These are phyloP conservation scores for Hibiscus syriacus DNA, from an alignment of 345 rosid species.

Conservation along the genomic window DNA sequence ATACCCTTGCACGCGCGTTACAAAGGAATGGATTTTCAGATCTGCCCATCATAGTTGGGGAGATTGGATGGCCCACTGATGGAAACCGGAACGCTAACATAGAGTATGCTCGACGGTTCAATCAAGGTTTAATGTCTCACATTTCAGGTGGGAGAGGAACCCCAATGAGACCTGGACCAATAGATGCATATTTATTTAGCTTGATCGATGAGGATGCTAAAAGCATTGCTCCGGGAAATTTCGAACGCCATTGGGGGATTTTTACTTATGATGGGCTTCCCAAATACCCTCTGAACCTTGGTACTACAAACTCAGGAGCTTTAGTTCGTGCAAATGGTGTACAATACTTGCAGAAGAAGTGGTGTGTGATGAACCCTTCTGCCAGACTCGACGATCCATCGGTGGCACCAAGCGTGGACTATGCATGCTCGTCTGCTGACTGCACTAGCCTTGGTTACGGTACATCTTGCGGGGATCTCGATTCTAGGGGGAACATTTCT, in stretches of 20 bases:
- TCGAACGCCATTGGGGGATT: conserved; percentile 87
- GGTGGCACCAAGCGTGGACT: conserved; percentile 62
- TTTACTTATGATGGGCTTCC: conserved; percentile 64
- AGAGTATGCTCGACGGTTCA: conserved; percentile 66
- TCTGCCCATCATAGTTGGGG: conserved; percentile 76
- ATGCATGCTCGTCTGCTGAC: conserved; percentile 70
- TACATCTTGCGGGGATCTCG: conserved; percentile 64
- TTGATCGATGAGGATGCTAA: conserved; percentile 83
- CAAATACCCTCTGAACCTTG: conserved; percentile 71
- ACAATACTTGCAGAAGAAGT: conserved; percentile 41
- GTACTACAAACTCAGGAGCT: conserved; percentile 63
- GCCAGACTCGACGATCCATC: conserved; percentile 60
- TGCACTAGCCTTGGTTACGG: conserved; percentile 89
- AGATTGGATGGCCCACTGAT: conserved; percentile 97
- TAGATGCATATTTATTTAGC: conserved; percentile 73
- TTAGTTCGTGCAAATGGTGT: conserved; percentile 51
- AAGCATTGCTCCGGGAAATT: conserved; percentile 79
- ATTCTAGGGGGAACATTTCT: conserved; percentile 57
- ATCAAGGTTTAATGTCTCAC: conserved; percentile 77
- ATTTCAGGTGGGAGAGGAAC: conserved; percentile 76
- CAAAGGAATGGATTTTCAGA: conserved; percentile 75
- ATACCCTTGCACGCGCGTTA: conserved; percentile 73
- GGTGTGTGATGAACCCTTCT: conserved; percentile 75
- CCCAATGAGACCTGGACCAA: conserved; percentile 66
- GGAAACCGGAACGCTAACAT: conserved; percentile 70